phyloP scores from a whole-genome alignment of 192 early-diverging fungal genomes.

The Powellomyces hirtus region DNA sequence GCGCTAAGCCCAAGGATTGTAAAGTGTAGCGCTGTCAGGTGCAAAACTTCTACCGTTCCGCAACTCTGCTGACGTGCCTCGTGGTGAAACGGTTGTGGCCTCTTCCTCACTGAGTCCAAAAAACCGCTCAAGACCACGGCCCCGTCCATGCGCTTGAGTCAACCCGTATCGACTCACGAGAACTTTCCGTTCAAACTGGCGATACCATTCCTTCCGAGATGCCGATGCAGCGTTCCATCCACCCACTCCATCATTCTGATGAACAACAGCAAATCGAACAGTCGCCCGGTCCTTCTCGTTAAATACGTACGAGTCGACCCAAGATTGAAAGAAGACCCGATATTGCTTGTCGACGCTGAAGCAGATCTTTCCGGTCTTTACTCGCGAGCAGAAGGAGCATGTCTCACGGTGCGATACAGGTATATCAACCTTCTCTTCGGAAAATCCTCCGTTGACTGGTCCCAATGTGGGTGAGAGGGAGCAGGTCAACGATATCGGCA shows the following conservation, averaged over 20 bases:
- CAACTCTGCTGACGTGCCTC: neutral
- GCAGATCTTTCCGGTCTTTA: constrained; percentile 6
- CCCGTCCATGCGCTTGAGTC: neutral
- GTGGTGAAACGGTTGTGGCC: too few species aligned
- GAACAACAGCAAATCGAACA: neutral
- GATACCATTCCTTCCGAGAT: neutral
- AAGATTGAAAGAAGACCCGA: constrained; percentile 22
- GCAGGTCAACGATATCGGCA: neutral
- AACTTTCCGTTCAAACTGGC: neutral
- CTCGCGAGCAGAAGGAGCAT: constrained; percentile 1
- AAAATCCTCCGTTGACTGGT: neutral
- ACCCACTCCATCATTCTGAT: neutral
- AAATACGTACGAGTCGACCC: constrained; percentile 6
- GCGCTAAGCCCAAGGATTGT: constrained; percentile 7
- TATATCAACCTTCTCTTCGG: neutral
- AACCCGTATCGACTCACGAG: constrained; percentile 15
- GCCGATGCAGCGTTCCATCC: neutral
- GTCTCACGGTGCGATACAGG: neutral
- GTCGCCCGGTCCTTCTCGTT: neutral
- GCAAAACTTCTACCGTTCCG: neutral
- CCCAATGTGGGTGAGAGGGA: neutral
- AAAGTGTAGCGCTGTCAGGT: neutral
- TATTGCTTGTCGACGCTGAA: constrained; percentile 18
- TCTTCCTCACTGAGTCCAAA: constrained; percentile 16
- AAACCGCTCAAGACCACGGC: constrained; percentile 10